Base-by-base conservation (phyloP, 1,284 basidiomycete species). In the Moesziomyces sp. region DNA sequence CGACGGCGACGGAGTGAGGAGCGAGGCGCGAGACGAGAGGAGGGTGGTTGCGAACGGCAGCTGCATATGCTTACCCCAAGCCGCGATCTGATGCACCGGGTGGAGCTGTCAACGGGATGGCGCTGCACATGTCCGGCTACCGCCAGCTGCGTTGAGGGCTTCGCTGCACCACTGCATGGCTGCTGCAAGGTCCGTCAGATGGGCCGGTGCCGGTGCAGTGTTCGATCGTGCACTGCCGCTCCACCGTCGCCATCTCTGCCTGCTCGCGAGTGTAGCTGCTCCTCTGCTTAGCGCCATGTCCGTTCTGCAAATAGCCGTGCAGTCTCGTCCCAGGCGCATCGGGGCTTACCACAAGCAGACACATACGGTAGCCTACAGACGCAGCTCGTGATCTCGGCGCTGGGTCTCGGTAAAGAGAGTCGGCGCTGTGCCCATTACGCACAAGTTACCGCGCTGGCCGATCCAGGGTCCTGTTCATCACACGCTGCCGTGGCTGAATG, bases 21-120 rank as follows among this genome's bases (percentile, higher is more conserved):
- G 18, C 38, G 38, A 38, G 43, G 43, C 43, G n/a, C 28, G n/a
- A 28, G 43, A 28, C n/a, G 40, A 13, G 52, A 42, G 16, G 24
- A 45, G 9, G 18, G 21, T 30, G 5, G 3, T n/a, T 16, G 7
- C 35, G 11, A 18, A 14, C 6, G 14, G 13, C 2, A 18, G 38
- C 5, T 18, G 38, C 8, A 7, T 40, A 18, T 68, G 64, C 54
- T 68, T 68, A 68, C 65, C 65, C 54, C 59, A 68, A 61, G 58
- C 59, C 49, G 54, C 58, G 46, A 54, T 57, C 54, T 58, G 40
- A 48, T 66, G 56, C 57, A 47, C 52, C 43, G 42, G 42, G 16
- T n/a, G 49, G 45, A 40, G 38, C 44, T 65, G 63, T 59, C 63
- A 52, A 55, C 35, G 28, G 23, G 49, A 40, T 44, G 50, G 50